Percentiles rank a stretch among this genome's conserved stretches.
These are phyloP conservation scores for Yamadazyma philogaea DNA, from an alignment of 805 yeast genomes.

Conservation along the genomic window DNA sequence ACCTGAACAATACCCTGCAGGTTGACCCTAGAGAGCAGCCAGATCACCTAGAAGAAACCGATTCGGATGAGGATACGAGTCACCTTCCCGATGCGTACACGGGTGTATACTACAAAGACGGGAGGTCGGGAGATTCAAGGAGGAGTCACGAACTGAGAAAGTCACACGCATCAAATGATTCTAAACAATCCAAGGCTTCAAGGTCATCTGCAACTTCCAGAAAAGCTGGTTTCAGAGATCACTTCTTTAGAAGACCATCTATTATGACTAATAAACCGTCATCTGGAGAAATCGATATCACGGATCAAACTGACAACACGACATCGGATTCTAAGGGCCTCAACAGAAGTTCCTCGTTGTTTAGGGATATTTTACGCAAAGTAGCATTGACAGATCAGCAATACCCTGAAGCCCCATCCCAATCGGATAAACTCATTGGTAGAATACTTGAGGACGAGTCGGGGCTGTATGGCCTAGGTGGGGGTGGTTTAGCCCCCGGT, in stretches of 20 bases:
- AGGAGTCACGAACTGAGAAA: conserved; percentile 2
- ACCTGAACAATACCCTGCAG: neutral
- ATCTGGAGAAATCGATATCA: conserved; percentile 20
- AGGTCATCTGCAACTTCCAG: conserved; percentile 13
- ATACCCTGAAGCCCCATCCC: conserved; percentile 22
- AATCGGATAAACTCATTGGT: conserved; percentile 39
- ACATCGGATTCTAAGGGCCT: conserved; percentile 11
- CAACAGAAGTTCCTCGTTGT: conserved; percentile 16
- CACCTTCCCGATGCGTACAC: neutral
- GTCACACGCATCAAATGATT: conserved; percentile 2
- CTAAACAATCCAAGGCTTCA: conserved; percentile 6
- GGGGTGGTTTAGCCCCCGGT: conserved; percentile 45
- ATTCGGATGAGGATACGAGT: conserved; percentile 12
- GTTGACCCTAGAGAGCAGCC: conserved; percentile 5
- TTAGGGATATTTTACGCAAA: conserved; percentile 32
- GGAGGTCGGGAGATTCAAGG: neutral
- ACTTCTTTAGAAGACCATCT: conserved; percentile 14
- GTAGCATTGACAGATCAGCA: conserved; percentile 35
- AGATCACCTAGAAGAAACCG: conserved; percentile 12
- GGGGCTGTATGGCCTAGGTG: conserved; percentile 26
- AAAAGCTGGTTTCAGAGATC: conserved; percentile 9
- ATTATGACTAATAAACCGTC: conserved; percentile 6
- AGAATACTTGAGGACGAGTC: conserved; percentile 28
- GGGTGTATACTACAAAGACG: neutral
- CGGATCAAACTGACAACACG: conserved; percentile 18